Evolutionary conservation across 2,329 filamentous ascomycete species (phyloP).

Genomic region (Fusarium sp.): DNA sequence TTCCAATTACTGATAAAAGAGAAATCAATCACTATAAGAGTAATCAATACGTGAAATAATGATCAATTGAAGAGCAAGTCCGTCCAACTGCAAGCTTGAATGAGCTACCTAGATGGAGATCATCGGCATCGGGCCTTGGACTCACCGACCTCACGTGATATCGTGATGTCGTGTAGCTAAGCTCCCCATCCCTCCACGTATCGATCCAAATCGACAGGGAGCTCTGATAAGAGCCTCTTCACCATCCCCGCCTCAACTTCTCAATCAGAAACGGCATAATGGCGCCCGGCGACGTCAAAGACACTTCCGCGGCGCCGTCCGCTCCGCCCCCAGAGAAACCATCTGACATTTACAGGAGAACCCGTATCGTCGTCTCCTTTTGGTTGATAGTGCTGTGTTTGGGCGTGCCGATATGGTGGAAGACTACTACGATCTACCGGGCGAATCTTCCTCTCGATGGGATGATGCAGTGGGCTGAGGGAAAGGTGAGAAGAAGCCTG

Average conservation of each 20-base stretch:
- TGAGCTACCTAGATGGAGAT: neutral
- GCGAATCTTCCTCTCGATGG: conserved; percentile 82
- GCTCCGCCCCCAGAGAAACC: conserved; percentile 78
- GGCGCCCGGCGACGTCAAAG: conserved; percentile 36
- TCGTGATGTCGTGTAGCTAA: conserved; percentile 41
- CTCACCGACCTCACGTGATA: conserved; percentile 39
- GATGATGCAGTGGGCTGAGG: conserved; percentile 93
- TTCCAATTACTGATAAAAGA: accelerated
- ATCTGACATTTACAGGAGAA: conserved; percentile 74
- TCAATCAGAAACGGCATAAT: conserved; percentile 27
- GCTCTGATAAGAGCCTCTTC: conserved; percentile 20
- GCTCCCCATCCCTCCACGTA: conserved; percentile 19
- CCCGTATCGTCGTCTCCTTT: conserved; percentile 83
- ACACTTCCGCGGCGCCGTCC: conserved; percentile 27
- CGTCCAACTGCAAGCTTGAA: neutral
- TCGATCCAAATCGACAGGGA: conserved; percentile 7
- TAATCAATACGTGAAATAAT: neutral
- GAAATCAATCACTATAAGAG: accelerated
- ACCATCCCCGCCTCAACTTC: conserved; percentile 8
- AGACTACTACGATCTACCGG: conserved; percentile 91
- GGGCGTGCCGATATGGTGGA: conserved; percentile 94
- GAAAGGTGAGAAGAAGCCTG: conserved; percentile 67
- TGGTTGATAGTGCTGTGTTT: conserved; percentile 87
- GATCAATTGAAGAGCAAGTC: neutral
- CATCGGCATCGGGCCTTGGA: conserved; percentile 31